phyloP scores from a whole-genome alignment of 2,329 filamentous ascomycete genomes.

The Pseudopyrenochaeta lycopersici region DNA sequence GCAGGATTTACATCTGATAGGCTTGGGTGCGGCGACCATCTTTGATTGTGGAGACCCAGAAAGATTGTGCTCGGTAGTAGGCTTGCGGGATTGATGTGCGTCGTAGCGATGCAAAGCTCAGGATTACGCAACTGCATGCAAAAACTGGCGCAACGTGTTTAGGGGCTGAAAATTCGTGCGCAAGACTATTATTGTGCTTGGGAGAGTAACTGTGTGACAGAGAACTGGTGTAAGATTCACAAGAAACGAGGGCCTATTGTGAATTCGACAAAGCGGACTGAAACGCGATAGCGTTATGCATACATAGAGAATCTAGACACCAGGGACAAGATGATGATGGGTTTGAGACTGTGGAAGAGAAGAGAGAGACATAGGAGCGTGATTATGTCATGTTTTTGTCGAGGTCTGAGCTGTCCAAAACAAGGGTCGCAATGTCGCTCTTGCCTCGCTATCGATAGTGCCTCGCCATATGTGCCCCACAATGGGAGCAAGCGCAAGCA shows the following conservation, averaged over 20 bases:
- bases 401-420: neutral
- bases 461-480: constrained; percentile 4
- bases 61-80: neutral
- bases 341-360: neutral
- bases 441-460: constrained; percentile 10
- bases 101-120: too few relatives aligned
- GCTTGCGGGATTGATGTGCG: neutral
- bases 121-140: too few relatives aligned
- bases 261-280: neutral
- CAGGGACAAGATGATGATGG: too few relatives aligned
- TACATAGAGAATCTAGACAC: too few relatives aligned
- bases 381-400: neutral
- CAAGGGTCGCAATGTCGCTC: neutral
- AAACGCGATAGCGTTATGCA: too few relatives aligned
- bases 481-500: neutral
- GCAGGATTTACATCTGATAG: constrained; percentile 21
- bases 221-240: too few relatives aligned
- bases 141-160: too few relatives aligned
- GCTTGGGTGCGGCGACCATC: constrained; percentile 4
- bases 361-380: too few relatives aligned
- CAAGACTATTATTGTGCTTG: too few relatives aligned
- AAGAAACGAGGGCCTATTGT: neutral
- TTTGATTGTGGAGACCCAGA: neutral
- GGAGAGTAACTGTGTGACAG: too few relatives aligned
- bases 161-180: too few relatives aligned